Base-by-base conservation (phyloP, 1,284 basidiomycete genomes). In the Peniophora sp. region DNA sequence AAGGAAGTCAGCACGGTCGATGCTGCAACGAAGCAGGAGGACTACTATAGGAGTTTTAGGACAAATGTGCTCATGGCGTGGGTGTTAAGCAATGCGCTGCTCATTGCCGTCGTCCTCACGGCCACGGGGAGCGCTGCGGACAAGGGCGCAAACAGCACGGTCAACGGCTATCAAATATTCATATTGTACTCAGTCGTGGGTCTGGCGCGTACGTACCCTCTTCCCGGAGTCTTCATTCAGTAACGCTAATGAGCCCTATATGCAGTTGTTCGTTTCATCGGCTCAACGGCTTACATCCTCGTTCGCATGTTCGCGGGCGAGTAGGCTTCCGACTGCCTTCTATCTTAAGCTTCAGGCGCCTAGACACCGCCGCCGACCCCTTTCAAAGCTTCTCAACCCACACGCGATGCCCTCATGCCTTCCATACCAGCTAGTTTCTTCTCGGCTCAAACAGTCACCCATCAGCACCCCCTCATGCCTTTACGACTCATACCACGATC, bases 11-110 rank as follows among this genome's bases (percentile, higher is more conserved):
- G 70, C 34, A 83, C 77, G 54, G 74, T 76, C 0, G 84, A 92
- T 63, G 64, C 68, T n/a, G 70, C 75, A 55, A 89, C 87, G 23
- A 69, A 79, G 57, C 86, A 93, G 65, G 91, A 94, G 64, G 94
- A 97, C 70, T 93, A 90, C 65, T 96, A 95, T 65, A 74, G 83
- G 61, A 81, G 77, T 32, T 92, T 96, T 68, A 78, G 93, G 58
- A 96, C 93, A 2, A 96, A 95, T 50, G 60, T 63, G 47, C 23
- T 56, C 39, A 36, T 55, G 51, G 24, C 34, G 22, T 47, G 45
- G 49, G 53, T 60, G 45, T 32, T 56, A 39, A 54, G 49, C 27
- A 56, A 56, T 23, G 55, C 17, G 22, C 35, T 43, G 18, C 34
- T 51, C 23, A 50, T 53, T 20, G 55, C 48, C 3, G 45, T 50